A percentile compares a stretch with the other conserved stretches of the same genome.
Conservation (phyloP, 345 rosid genomes). For the Boechera retrofracta region DNA sequence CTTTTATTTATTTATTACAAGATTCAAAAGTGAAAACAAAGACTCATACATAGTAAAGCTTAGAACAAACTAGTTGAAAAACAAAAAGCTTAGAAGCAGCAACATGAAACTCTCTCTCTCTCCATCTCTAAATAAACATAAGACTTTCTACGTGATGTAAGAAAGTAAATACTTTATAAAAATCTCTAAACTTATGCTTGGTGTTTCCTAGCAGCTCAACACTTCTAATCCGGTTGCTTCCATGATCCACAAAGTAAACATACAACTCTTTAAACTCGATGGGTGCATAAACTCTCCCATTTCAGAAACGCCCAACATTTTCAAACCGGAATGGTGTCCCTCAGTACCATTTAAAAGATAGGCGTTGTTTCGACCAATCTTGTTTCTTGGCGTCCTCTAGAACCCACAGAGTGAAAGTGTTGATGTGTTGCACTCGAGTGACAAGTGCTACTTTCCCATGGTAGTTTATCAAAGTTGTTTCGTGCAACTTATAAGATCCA, state of each 20-base stretch:
- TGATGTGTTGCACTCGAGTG: background rate
- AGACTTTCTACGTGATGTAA: background rate
- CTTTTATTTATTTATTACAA: too few species aligned
- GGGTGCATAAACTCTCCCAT: background rate
- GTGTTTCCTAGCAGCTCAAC: background rate
- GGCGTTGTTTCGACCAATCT: background rate
- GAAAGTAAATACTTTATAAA: background rate
- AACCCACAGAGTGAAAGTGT: background rate
- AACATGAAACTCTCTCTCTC: too few species aligned
- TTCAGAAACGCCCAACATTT: background rate
- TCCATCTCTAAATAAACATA: background rate
- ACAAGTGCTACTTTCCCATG: slow-evolving; percentile 18
- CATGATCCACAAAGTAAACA: slow-evolving; percentile 13
- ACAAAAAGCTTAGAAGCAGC: too few species aligned
- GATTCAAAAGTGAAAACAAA: too few species aligned
- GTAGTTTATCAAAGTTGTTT: background rate
- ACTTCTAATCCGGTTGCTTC: background rate
- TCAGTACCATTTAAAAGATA: background rate
- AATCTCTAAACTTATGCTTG: background rate
- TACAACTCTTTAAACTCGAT: background rate
- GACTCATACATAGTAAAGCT: too few species aligned
- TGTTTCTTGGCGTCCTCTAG: background rate
- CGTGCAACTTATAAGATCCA: background rate
- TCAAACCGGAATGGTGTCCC: background rate
- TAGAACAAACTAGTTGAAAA: too few species aligned